Base-by-base conservation (phyloP, 805 yeast species). In the Wickerhamomyces sydowiorum region DNA sequence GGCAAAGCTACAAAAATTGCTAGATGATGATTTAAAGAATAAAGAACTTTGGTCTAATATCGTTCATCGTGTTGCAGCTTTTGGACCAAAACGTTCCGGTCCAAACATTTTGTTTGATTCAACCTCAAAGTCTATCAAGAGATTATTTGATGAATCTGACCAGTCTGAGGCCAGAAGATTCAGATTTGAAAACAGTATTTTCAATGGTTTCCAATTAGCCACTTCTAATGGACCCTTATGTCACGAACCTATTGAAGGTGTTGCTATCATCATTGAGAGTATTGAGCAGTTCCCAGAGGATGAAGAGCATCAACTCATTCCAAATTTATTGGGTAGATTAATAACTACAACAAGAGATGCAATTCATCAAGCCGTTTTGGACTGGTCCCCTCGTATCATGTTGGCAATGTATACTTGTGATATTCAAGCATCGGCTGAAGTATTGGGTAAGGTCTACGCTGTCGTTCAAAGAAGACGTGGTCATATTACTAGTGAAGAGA, bases 351-450 rank as follows among this genome's bases (percentile, higher is more conserved):
- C 87, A 0, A 78, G 89, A 51, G 90, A 86, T 47, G 65, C 78
- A 2, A 82, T 93, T 33, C 86, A 86, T 54, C 69, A 73, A 35
- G 76, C 80, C 1, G 76, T 91, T 56, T 60, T 86, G 29, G 82
- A 78, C 45, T 84, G 93, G 82, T 81, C 96, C 0, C 96, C 98
- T 7, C 74, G 99, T 44, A 62, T 93, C 37, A 82, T 85, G 78
- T 73, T 95, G 54, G 99, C 99, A 4, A 87, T 84, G 79, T 93
- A 93, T 59, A 71, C 85, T 0, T 90, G 97, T 69, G 97, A 91
- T 50, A 86, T 93, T 50, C 99, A 93, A 64, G 93, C 98, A 0
- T 76, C 95, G 2, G 79, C 96, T 0, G 99, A 93, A 49, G 97
- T 88, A 0, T 69, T 93, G 40, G 99, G 99, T 34, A 88, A 86